A percentile compares a stretch with the other conserved stretches of the same genome.
phyloP scores from a whole-genome alignment of 176 grass and related monocot species.

The Zea luxurians region DNA sequence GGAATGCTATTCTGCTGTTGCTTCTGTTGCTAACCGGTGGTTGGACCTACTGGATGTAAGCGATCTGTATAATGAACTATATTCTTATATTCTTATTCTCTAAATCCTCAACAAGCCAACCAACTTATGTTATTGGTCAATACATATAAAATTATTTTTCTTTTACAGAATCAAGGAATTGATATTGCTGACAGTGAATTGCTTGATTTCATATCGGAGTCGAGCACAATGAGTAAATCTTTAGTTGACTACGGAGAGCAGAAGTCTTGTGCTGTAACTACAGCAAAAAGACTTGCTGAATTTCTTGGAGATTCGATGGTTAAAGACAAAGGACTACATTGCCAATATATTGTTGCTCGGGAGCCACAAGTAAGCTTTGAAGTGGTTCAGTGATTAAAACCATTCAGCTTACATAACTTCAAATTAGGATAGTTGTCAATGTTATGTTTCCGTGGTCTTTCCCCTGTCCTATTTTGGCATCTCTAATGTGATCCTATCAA shows the following conservation, averaged over 20 bases:
- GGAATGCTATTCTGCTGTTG: constrained; percentile 96
- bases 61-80: constrained; percentile 27
- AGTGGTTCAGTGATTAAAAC: constrained; percentile 29
- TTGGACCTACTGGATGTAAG: constrained; percentile 95
- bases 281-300: constrained; percentile 86
- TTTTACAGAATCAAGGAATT: constrained; percentile 87
- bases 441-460: constrained; percentile 4
- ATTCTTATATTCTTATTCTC: constrained; percentile 15
- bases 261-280: constrained; percentile 96
- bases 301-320: constrained; percentile 96
- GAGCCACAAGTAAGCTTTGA: constrained; percentile 80
- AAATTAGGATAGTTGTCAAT: not conserved
- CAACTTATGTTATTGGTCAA: constrained; percentile 25
- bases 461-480: constrained; percentile 5
- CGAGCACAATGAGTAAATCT: constrained; percentile 99
- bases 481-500: constrained; percentile 16
- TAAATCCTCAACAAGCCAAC: constrained; percentile 7
- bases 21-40: constrained; percentile 94
- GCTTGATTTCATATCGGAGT: constrained; percentile 94
- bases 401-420: not conserved
- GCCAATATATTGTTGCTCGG: constrained; percentile 86
- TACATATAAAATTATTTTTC: constrained; percentile 37
- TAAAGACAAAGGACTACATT: constrained; percentile 96
- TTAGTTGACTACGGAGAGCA: constrained; percentile 89
- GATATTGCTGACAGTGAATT: constrained; percentile 93